These are phyloP conservation scores for Aspergillus ustus DNA, from an alignment of 2,329 filamentous ascomycete genomes.

Conservation along the genomic window DNA sequence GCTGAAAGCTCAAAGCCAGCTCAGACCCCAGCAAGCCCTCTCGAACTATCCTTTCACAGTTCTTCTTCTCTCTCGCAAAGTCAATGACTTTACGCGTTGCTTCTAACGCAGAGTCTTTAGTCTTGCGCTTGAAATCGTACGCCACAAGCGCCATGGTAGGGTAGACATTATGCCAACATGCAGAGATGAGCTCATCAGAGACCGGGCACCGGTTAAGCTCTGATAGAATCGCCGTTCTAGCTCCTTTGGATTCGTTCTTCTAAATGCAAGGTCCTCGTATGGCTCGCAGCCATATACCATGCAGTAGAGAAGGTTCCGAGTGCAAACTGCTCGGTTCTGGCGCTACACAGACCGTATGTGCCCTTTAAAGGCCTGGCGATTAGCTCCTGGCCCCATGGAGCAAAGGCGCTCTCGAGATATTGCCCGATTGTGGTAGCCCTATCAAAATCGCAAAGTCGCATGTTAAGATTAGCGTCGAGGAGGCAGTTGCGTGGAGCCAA, in stretches of 20 bases:
- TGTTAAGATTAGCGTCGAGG: background rate
- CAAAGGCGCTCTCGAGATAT: constrained; percentile 16
- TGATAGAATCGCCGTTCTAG: constrained; percentile 23
- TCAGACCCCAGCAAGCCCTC: too few species aligned
- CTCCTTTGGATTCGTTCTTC: background rate
- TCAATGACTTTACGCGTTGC: too few species aligned
- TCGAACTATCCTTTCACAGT: too few species aligned
- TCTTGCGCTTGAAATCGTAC: constrained; percentile 15
- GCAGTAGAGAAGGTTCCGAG: constrained; percentile 27
- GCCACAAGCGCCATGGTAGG: constrained; percentile 28
- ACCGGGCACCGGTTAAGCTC: constrained; percentile 24
- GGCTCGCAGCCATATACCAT: constrained; percentile 28
- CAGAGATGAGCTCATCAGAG: constrained; percentile 24
- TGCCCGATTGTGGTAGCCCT: constrained; percentile 24
- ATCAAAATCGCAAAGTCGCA: background rate
- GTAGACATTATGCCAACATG: constrained; percentile 28
- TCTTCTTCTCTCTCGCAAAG: too few species aligned
- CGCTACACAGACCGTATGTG: constrained; percentile 25
- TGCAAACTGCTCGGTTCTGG: constrained; percentile 29
- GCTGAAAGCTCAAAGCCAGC: too few species aligned
- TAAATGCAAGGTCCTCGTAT: constrained; percentile 14
- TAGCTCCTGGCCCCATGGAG: constrained; percentile 20
- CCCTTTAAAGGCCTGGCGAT: constrained; percentile 24
- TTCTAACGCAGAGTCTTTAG: too few species aligned
- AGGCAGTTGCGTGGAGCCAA: background rate